These are phyloP conservation scores for Rhodamnia argentea DNA, from an alignment of 345 rosid species.

Conservation along the genomic window DNA sequence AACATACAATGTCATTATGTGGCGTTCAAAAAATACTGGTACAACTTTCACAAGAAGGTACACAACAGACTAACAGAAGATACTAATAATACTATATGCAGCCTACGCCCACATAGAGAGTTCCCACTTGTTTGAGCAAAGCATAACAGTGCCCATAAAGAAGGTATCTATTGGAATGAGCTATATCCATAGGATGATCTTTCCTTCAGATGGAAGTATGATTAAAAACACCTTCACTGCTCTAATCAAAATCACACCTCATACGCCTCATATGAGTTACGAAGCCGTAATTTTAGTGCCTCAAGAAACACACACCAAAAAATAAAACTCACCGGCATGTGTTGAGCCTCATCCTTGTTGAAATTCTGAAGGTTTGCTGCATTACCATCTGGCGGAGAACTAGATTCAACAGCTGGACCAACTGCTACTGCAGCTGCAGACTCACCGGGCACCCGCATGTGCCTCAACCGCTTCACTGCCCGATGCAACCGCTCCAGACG, in stretches of 20 bases:
- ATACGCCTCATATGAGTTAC: background rate
- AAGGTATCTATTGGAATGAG: background rate
- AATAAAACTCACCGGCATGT: background rate
- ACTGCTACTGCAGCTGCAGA: constrained; percentile 17
- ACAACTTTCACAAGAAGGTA: background rate
- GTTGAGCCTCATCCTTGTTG: background rate
- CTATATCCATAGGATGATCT: background rate
- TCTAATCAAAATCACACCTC: background rate
- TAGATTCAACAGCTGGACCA: constrained; percentile 23
- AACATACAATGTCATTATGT: background rate
- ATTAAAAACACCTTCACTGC: background rate
- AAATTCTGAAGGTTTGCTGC: constrained; percentile 13
- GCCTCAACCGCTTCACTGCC: constrained; percentile 58
- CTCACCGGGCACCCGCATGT: constrained; percentile 45
- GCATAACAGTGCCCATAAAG: background rate
- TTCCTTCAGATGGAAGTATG: background rate
- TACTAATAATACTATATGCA: background rate
- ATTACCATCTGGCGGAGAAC: constrained; percentile 22
- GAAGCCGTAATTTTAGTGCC: background rate
- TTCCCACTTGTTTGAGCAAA: background rate
- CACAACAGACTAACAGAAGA: background rate
- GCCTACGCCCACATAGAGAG: background rate
- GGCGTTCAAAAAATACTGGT: background rate
- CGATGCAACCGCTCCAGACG: constrained; percentile 59
- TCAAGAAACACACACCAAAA: background rate